Evolutionary conservation across 225 moss, liverwort and hornwort genomes (phyloP), one percentile per base, ranked within the genome.

Genomic region (Polytrichum commune): DNA sequence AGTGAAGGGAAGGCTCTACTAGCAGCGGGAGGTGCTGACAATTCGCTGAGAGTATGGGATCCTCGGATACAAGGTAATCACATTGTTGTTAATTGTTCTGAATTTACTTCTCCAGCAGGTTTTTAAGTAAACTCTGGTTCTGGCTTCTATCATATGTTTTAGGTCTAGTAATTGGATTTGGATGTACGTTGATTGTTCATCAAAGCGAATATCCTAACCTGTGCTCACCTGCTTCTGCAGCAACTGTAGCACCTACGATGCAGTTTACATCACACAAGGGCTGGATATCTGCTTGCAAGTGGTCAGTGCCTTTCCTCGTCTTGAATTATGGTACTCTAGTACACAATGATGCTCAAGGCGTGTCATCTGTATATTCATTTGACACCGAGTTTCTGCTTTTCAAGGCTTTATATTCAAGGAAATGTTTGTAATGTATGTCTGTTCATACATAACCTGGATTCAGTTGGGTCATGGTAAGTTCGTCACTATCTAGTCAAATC

Each of bases 241-340:
- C 82, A 76, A 75, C 85, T 67, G 81, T 88, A 6, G 85, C 83
- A 29, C 91, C 97, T 22, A 81, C 76, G 25, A 63, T 84, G 54
- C 94, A 94, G 77, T 63, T 97, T 29, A 75, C 83, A 8, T 94
- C 97, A 63, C 97, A 97, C 64, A 75, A 85, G 54, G 82, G 70
- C 7, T 97, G 97, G 97, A 97, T 94, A 77, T 92, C 92, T 4
- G 88, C 92, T 61, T 97, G 97, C 64, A 91, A 81, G 74, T 97
- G 97, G 97, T 96, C 79, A 66, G 79, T 53, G 46, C 13, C 46
- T 13, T 46, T 16, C 46, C 46, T 46, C 0, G 46, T 13, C 46
- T 16, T 46, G 16, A 46, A 16, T 13, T 13, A 30, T 13, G 13
- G 38, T 10, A 10, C 38, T 38, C 10, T 0, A 38, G 2, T 10